Conservation (phyloP, 192 early-diverging fungal genomes). For the Backusella westeae region DNA sequence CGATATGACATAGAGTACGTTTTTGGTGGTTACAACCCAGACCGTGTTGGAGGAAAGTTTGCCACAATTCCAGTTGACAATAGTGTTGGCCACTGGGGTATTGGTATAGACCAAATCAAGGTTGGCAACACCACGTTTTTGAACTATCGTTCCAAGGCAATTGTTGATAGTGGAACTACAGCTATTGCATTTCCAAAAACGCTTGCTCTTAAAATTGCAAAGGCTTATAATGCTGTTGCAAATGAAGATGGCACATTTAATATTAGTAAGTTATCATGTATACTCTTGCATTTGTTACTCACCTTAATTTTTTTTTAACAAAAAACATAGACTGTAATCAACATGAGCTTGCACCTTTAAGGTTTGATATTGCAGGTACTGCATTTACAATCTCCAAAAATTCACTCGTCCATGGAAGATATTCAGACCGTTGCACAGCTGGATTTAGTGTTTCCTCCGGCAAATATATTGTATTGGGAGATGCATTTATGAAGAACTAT, state of each 20-base stretch:
- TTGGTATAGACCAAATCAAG: not conserved
- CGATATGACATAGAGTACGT: conserved; percentile 32
- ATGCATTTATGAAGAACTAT: conserved; percentile 51
- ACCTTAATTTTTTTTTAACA: not conserved
- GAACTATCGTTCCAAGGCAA: conserved; percentile 22
- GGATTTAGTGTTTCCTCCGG: conserved; percentile 25
- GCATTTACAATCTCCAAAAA: conserved; percentile 26
- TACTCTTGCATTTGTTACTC: not conserved
- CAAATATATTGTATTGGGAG: conserved; percentile 39
- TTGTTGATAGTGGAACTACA: conserved; percentile 65
- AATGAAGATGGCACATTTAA: conserved; percentile 15
- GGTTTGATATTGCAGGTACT: conserved; percentile 35
- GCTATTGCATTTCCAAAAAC: conserved; percentile 45
- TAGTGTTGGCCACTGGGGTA: conserved; percentile 20
- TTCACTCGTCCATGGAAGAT: conserved; percentile 27
- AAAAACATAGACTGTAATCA: not conserved
- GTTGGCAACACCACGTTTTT: not conserved
- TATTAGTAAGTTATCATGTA: not conserved
- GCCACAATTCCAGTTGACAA: conserved; percentile 40
- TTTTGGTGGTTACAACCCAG: conserved; percentile 43
- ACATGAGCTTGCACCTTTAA: conserved; percentile 12
- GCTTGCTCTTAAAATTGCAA: conserved; percentile 9
- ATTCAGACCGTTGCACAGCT: conserved; percentile 34
- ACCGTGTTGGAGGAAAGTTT: conserved; percentile 33
- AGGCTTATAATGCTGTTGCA: conserved; percentile 3